Conservation (phyloP, 768 basidiomycete species). For the Boletales sp. region DNA sequence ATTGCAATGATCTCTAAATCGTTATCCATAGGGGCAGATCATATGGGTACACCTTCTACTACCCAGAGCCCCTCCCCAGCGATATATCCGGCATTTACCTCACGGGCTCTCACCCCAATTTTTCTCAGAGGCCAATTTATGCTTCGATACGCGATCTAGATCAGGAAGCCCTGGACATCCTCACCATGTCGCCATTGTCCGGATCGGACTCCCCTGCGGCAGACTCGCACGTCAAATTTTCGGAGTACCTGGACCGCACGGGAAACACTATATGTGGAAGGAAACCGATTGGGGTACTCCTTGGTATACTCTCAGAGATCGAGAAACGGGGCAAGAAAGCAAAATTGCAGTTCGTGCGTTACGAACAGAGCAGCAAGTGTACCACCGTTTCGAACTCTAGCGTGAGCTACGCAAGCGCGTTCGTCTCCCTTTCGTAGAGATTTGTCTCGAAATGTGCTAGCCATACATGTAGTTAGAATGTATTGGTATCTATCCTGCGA, state of each 20-base stretch:
- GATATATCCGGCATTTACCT: slow-evolving; percentile 47
- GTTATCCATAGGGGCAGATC: slow-evolving; percentile 63
- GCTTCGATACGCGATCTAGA: slow-evolving; percentile 82
- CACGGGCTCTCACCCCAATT: slow-evolving; percentile 38
- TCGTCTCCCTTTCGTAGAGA: slow-evolving; percentile 48
- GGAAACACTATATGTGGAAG: slow-evolving; percentile 97
- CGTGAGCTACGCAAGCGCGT: slow-evolving; percentile 96
- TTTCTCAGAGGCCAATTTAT: slow-evolving; percentile 63
- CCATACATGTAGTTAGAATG: not conserved
- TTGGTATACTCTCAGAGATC: slow-evolving; percentile 68
- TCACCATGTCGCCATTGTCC: slow-evolving; percentile 53
- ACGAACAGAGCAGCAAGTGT: slow-evolving; percentile 89
- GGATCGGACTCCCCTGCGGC: slow-evolving; percentile 40
- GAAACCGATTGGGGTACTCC: slow-evolving; percentile 90
- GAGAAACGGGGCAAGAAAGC: slow-evolving; percentile 36
- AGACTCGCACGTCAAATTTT: slow-evolving; percentile 59
- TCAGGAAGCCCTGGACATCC: slow-evolving; percentile 76
- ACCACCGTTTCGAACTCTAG: slow-evolving; percentile 70
- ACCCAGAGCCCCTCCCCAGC: slow-evolving; percentile 56
- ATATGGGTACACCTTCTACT: slow-evolving; percentile 87
- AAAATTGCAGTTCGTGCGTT: slow-evolving; percentile 78
- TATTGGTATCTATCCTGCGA: not conserved
- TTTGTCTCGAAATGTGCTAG: slow-evolving; percentile 1
- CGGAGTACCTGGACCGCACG: slow-evolving; percentile 64
- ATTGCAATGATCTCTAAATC: not conserved